Evolutionary conservation across 1,284 basidiomycete species (phyloP).

Genomic region (Porogramme epimiltina): DNA sequence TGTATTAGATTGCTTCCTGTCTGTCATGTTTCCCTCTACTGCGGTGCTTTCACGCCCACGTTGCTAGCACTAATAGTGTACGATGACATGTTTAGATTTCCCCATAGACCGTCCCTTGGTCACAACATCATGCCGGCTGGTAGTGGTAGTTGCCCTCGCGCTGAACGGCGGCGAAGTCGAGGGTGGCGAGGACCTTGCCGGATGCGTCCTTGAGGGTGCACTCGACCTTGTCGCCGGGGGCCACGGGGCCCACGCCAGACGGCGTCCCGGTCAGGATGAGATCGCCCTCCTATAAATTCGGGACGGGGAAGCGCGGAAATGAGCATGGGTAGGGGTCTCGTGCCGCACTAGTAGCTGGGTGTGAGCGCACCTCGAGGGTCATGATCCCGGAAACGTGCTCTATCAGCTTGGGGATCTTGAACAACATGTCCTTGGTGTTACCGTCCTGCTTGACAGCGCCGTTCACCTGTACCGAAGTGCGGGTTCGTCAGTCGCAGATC

Average conservation of each 20-base stretch:
- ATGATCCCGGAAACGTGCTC: slow-evolving; percentile 94
- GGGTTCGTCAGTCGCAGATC: no score
- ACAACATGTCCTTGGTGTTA: slow-evolving; percentile 90
- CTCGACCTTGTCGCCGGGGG: slow-evolving; percentile 77
- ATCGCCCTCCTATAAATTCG: slow-evolving; percentile 77
- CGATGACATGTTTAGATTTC: slow-evolving; percentile 12
- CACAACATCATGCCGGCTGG: slow-evolving; percentile 12
- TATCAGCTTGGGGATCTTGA: slow-evolving; percentile 88
- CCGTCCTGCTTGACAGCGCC: slow-evolving; percentile 84
- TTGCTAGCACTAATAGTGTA: slow-evolving; percentile 16
- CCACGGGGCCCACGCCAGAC: slow-evolving; percentile 83
- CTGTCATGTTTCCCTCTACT: no score
- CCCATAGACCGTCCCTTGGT: background rate
- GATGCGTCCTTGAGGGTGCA: slow-evolving; percentile 70
- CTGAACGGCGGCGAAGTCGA: slow-evolving; percentile 68
- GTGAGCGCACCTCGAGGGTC: slow-evolving; percentile 74
- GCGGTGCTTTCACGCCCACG: no score
- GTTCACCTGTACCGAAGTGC: slow-evolving; percentile 84
- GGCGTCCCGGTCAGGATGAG: slow-evolving; percentile 90
- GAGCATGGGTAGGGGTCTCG: background rate
- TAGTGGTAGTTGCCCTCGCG: slow-evolving; percentile 74
- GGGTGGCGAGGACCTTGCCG: slow-evolving; percentile 61
- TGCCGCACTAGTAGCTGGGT: background rate
- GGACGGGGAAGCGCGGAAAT: background rate
- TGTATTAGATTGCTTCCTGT: slow-evolving; percentile 13